Conservation (phyloP, 129 eudicot species). For the Flaveria ramosissima region DNA sequence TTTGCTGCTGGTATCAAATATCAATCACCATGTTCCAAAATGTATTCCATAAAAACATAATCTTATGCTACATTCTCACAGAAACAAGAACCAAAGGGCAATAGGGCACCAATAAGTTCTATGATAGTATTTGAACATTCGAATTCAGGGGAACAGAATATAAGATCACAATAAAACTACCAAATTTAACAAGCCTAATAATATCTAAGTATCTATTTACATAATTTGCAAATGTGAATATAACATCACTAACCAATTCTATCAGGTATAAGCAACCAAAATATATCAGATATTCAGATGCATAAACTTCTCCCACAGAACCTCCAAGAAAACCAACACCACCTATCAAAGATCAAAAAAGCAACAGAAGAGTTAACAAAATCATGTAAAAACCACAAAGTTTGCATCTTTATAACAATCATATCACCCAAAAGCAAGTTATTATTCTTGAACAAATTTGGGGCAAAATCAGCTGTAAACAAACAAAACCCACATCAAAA, state of each 20-base stretch:
- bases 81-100: background rate
- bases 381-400: background rate
- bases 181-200: background rate
- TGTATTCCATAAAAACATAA: background rate
- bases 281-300: too few species aligned
- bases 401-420: slow-evolving; percentile 8
- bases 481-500: slow-evolving; percentile 28
- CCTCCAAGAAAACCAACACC: too few species aligned
- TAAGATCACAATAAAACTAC: slow-evolving; percentile 2
- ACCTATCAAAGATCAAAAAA: background rate
- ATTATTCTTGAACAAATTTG: background rate
- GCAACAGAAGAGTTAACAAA: background rate
- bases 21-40: background rate
- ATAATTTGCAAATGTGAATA: background rate
- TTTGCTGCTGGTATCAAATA: background rate
- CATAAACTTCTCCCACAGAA: too few species aligned
- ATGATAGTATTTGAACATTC: background rate
- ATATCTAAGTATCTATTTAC: background rate
- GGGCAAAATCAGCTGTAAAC: slow-evolving; percentile 31
- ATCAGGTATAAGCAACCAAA: slow-evolving; percentile 14
- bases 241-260: slow-evolving; percentile 3
- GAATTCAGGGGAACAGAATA: background rate
- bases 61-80: slow-evolving; percentile 8
- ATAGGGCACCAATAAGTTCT: slow-evolving; percentile 3
- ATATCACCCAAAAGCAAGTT: background rate